A percentile compares a stretch with the other conserved stretches of the same genome.
Conservation (phyloP, 2,329 filamentous ascomycete species). For the Sordariomycetes sp. region DNA sequence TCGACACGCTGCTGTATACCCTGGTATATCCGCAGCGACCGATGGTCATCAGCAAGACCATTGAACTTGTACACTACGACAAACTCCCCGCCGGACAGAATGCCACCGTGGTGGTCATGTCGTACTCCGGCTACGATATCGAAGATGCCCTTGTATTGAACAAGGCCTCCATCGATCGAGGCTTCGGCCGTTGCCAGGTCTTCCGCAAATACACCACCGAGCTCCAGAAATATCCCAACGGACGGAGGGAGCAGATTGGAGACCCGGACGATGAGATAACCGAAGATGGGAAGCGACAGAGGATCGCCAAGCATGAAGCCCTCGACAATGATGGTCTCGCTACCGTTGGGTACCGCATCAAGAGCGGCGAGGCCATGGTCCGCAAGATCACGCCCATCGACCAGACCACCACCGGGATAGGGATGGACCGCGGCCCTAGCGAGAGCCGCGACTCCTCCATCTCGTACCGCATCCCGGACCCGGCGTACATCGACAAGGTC, state of each 20-base stretch:
- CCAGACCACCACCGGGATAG: slow-evolving; percentile 62
- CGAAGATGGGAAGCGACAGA: slow-evolving; percentile 44
- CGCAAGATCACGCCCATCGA: slow-evolving; percentile 84
- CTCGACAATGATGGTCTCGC: slow-evolving; percentile 84
- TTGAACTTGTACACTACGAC: slow-evolving; percentile 93
- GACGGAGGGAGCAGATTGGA: slow-evolving; percentile 58
- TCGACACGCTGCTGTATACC: slow-evolving; percentile 91
- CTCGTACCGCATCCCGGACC: slow-evolving; percentile 76
- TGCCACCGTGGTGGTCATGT: slow-evolving; percentile 97
- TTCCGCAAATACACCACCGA: slow-evolving; percentile 88
- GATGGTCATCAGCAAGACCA: slow-evolving; percentile 95
- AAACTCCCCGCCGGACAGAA: slow-evolving; percentile 96
- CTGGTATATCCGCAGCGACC: slow-evolving; percentile 97
- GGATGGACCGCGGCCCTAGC: slow-evolving; percentile 53
- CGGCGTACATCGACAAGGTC: slow-evolving; percentile 90
- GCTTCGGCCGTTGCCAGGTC: slow-evolving; percentile 96
- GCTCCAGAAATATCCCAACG: slow-evolving; percentile 83
- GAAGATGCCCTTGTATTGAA: slow-evolving; percentile 96
- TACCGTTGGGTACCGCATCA: slow-evolving; percentile 72
- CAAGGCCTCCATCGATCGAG: slow-evolving; percentile 89
- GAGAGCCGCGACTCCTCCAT: slow-evolving; percentile 60
- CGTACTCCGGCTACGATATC: slow-evolving; percentile 98
- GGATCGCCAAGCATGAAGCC: slow-evolving; percentile 59
- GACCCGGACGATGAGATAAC: slow-evolving; percentile 46
- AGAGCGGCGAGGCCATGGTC: slow-evolving; percentile 75